A percentile compares a stretch with the other conserved stretches of the same genome.
phyloP scores from a whole-genome alignment of 1,139 yeast species.

The Maudiozyma humilis region DNA sequence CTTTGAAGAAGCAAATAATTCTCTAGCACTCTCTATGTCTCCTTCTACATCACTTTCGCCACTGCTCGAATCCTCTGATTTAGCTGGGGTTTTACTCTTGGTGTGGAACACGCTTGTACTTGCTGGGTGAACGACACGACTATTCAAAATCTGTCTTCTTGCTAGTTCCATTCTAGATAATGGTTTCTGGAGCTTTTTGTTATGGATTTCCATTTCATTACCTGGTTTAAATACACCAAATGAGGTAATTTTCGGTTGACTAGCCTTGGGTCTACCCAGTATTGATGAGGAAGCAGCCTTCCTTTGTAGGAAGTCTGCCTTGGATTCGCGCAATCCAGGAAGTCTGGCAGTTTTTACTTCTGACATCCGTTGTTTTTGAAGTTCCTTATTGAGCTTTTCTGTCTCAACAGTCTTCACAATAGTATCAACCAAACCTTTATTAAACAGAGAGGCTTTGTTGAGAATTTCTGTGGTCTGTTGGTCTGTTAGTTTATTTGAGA shows the following conservation, averaged over 20 bases:
- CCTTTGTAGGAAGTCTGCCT: slow-evolving; percentile 26
- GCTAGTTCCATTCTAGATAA: slow-evolving; percentile 33
- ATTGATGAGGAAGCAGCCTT: slow-evolving; percentile 26
- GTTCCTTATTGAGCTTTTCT: slow-evolving; percentile 30
- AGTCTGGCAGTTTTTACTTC: neutral
- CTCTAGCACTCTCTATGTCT: slow-evolving; percentile 31
- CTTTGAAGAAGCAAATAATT: slow-evolving; percentile 31
- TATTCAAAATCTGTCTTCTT: slow-evolving; percentile 30
- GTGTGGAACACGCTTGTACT: slow-evolving; percentile 76
- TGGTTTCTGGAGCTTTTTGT: slow-evolving; percentile 37
- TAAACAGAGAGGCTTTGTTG: slow-evolving; percentile 48
- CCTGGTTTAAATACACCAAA: slow-evolving; percentile 36
- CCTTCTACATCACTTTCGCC: slow-evolving; percentile 33
- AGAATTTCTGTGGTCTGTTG: slow-evolving; percentile 52
- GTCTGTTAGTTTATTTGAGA: slow-evolving; percentile 54
- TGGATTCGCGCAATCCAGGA: slow-evolving; percentile 18
- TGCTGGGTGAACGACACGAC: slow-evolving; percentile 47
- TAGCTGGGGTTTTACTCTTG: slow-evolving; percentile 12
- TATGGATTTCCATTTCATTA: slow-evolving; percentile 34
- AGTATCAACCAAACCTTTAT: slow-evolving; percentile 44
- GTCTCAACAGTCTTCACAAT: slow-evolving; percentile 42
- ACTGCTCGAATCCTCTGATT: slow-evolving; percentile 28
- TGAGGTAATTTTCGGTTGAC: slow-evolving; percentile 44
- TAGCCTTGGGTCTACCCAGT: slow-evolving; percentile 28
- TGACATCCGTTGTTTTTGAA: slow-evolving; percentile 10